These are phyloP conservation scores for Colletotrichum melonis DNA, from an alignment of 2,329 filamentous ascomycete species.

Conservation along the genomic window DNA sequence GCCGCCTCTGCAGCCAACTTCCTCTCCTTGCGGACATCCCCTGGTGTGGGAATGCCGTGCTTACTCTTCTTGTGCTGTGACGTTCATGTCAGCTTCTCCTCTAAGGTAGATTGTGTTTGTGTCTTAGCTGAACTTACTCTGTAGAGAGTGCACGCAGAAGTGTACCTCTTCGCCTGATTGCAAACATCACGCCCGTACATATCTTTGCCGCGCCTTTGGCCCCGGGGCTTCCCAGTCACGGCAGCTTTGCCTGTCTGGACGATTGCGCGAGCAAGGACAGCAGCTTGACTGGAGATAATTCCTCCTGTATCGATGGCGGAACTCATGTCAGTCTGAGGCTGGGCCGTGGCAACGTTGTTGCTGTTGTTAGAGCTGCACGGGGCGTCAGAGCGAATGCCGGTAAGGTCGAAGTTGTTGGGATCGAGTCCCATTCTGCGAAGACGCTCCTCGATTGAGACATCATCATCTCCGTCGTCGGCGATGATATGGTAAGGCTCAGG, in stretches of 20 bases:
- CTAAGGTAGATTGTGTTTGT: background rate
- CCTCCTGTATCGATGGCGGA: background rate
- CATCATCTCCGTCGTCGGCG: background rate
- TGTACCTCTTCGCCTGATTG: background rate
- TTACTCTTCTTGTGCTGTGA: background rate
- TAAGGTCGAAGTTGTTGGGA: background rate
- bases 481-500: background rate
- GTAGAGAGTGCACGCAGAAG: background rate
- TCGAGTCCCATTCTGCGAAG: background rate
- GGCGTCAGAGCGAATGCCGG: background rate
- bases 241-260: background rate
- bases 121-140: background rate
- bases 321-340: background rate
- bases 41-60: background rate
- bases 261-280: background rate
- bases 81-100: background rate
- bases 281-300: background rate
- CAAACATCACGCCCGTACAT: background rate
- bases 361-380: background rate
- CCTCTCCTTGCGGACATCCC: background rate
- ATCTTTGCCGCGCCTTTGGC: background rate
- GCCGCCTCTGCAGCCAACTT: background rate
- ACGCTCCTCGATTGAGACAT: background rate
- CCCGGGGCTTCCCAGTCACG: background rate
- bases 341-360: background rate